A percentile compares a stretch with the other conserved stretches of the same genome.
These are phyloP conservation scores for Colletotrichum graminicola DNA, from an alignment of 2,329 filamentous ascomycete species.

Conservation along the genomic window DNA sequence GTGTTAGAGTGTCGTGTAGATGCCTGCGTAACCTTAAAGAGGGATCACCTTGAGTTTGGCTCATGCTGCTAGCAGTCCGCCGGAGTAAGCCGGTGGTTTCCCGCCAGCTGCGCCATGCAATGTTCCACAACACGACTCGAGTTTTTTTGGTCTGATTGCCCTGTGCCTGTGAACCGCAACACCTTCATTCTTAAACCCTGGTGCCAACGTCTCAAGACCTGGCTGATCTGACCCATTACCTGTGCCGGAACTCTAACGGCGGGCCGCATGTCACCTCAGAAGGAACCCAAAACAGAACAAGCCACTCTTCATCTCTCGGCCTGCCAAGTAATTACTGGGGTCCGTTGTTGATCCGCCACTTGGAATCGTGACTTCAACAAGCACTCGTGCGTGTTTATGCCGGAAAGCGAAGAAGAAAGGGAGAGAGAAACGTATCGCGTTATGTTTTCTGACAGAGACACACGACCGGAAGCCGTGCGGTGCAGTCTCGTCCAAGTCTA, in stretches of 20 bases:
- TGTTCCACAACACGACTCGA: neutral
- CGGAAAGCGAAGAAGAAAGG: neutral
- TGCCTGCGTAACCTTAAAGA: too few relatives aligned
- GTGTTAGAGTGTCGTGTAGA: too few relatives aligned
- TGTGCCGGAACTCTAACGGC: slow-evolving; percentile 12
- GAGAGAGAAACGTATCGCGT: slow-evolving; percentile 12
- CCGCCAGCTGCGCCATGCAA: neutral
- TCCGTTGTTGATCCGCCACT: neutral
- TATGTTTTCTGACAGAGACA: slow-evolving; percentile 7
- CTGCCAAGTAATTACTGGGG: neutral
- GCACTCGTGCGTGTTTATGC: slow-evolving; percentile 17
- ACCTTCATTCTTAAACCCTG: slow-evolving; percentile 1
- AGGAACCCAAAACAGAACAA: neutral
- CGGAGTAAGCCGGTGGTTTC: too few relatives aligned
- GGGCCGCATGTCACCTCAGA: slow-evolving; percentile 17
- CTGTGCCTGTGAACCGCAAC: neutral
- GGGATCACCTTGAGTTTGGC: neutral
- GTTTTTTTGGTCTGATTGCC: neutral
- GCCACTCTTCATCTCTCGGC: neutral
- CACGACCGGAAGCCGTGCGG: slow-evolving; percentile 10
- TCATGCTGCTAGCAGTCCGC: neutral
- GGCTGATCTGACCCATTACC: neutral
- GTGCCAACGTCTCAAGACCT: neutral
- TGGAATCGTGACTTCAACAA: neutral
- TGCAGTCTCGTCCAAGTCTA: slow-evolving; percentile 18